Base-by-base conservation (phyloP, 1,139 yeast species). In the Geotrichum europaeum region DNA sequence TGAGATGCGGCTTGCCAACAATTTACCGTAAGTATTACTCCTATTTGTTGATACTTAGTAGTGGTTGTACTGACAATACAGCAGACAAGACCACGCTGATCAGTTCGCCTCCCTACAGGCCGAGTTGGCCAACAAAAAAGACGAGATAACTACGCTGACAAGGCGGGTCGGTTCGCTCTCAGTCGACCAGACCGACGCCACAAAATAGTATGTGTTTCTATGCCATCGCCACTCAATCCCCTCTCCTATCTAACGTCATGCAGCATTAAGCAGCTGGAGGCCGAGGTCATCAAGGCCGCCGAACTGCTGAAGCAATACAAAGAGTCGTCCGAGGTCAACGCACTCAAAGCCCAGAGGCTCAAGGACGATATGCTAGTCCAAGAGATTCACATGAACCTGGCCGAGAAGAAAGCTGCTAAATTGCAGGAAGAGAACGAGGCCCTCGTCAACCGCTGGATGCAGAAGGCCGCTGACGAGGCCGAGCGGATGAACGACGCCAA, bases 341-440 rank as follows among this genome's bases (percentile, higher is more conserved):
- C 72, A 59, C 80, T 81, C 64, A 80, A 84, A 15, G 78, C 84
- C 28, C 90, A 86, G 65, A 75, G 80, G 18, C 75, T 86, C 51
- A 86, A 87, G 65, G 96, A 89, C 70, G 95, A 88, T 66, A 74
- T 86, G 18, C 76, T 90, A 55, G 82, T 89, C 30, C 75, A 81
- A 57, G 88, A 85, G 68, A 84, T 90, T 58, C 95, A 87, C 70
- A 81, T 83, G 64, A 88, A 87, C 65, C 79, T 89, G 28, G 72
- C 86, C 55, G 81, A 77, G 49, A 80, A 79, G 5, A 76, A 76
- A 62, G 72, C 80, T n/a, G 69, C 68, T 4, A 68, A 70, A 25
- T 70, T 83, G 45, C 74, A 75, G 53, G 65, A 36, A 13, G 64
- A 62, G 47, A 84, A 86, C 67, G 79, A 80, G 28, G 72, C 73